Percentiles rank a stretch among this genome's conserved stretches.
Evolutionary conservation across 140 eudicot species (phyloP).

Genomic region (Erigeron philadelphicus): DNA sequence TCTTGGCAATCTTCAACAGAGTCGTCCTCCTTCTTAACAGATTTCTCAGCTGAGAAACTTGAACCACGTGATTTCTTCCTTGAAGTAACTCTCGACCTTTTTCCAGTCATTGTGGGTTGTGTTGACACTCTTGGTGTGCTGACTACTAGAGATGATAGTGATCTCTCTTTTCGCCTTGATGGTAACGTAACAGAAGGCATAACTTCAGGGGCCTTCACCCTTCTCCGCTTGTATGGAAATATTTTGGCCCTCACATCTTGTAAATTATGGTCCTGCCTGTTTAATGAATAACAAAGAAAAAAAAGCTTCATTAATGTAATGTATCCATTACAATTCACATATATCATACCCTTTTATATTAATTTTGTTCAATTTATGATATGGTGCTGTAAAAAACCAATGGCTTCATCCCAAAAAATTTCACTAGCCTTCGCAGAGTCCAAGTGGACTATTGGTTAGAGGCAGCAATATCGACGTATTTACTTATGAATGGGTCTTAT

Average conservation of each 20-base stretch:
- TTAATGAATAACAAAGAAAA: background rate
- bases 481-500: background rate
- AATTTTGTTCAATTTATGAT: background rate
- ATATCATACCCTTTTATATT: background rate
- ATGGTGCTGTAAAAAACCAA: background rate
- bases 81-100: conserved; percentile 55
- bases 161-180: conserved; percentile 73
- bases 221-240: conserved; percentile 64
- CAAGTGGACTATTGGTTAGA: too few relatives aligned
- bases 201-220: conserved; percentile 59
- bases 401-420: background rate
- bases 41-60: conserved; percentile 54
- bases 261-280: conserved; percentile 88
- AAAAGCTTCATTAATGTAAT: conserved; percentile 9
- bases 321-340: background rate
- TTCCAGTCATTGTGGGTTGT: conserved; percentile 62
- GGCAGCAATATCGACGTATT: background rate
- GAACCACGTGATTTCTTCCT: conserved; percentile 61
- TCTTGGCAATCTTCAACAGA: conserved; percentile 55
- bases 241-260: conserved; percentile 73
- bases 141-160: conserved; percentile 83
- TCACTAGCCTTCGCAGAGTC: conserved; percentile 7
- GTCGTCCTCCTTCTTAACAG: conserved; percentile 54
- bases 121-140: conserved; percentile 74
- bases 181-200: conserved; percentile 45